Evolutionary conservation across 805 yeast genomes (phyloP).

Genomic region (Kodamaea jinghongensis): DNA sequence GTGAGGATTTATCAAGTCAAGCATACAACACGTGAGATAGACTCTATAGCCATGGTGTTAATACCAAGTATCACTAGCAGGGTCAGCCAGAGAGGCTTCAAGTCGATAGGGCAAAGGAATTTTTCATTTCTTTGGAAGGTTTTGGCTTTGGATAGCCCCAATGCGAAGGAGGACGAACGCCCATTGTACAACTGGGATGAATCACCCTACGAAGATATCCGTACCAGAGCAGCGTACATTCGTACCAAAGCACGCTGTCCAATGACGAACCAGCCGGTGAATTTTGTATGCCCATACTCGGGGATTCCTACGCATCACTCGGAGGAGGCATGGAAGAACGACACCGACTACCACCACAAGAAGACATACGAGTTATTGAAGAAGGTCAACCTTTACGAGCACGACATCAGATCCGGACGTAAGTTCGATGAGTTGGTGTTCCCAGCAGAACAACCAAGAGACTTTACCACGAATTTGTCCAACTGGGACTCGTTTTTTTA

Average conservation of each 20-base stretch:
- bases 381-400: constrained; percentile 90
- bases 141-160: constrained; percentile 34
- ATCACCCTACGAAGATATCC: constrained; percentile 81
- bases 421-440: constrained; percentile 94
- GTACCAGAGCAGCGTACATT: constrained; percentile 89
- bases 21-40: background rate
- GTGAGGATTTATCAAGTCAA: background rate
- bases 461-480: constrained; percentile 69
- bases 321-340: constrained; percentile 83
- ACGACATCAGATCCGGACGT: constrained; percentile 91
- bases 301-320: constrained; percentile 97
- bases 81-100: constrained; percentile 1
- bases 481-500: constrained; percentile 94
- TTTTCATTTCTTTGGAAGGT: constrained; percentile 39
- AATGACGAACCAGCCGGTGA: constrained; percentile 74
- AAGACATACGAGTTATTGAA: constrained; percentile 71
- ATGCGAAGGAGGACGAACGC: constrained; percentile 25
- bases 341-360: constrained; percentile 64
- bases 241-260: constrained; percentile 89
- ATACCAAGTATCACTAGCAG: constrained; percentile 5
- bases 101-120: constrained; percentile 16
- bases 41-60: constrained; percentile 5
- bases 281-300: constrained; percentile 85
- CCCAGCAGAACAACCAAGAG: constrained; percentile 76
- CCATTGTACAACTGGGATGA: constrained; percentile 76